phyloP scores from a whole-genome alignment of 768 basidiomycete species.

The Mycena rebaudengoi region DNA sequence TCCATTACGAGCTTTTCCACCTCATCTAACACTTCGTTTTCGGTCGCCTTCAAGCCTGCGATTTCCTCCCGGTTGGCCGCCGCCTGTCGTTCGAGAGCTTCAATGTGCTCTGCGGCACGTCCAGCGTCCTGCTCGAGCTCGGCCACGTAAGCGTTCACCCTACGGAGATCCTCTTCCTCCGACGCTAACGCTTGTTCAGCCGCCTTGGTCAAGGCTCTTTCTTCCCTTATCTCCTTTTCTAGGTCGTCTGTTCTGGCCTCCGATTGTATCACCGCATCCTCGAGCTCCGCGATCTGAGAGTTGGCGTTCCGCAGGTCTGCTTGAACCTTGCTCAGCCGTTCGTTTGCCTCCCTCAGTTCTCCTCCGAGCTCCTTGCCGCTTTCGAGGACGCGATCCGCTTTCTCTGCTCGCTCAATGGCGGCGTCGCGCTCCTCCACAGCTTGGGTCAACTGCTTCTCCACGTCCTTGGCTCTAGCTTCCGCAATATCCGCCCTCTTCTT shows the following conservation, averaged over 20 bases:
- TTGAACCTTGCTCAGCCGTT: conserved; percentile 61
- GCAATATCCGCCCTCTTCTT: conserved; percentile 54
- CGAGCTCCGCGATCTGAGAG: conserved; percentile 65
- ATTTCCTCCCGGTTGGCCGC: conserved; percentile 54
- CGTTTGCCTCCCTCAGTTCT: conserved; percentile 72
- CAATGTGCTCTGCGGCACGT: conserved; percentile 59
- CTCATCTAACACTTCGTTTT: conserved; percentile 58
- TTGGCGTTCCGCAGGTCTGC: conserved; percentile 69
- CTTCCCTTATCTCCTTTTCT: conserved; percentile 65
- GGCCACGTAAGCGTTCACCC: conserved; percentile 58
- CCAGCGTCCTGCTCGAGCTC: conserved; percentile 72
- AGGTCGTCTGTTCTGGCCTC: conserved; percentile 62
- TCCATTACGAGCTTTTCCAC: conserved; percentile 62
- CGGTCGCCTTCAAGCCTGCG: conserved; percentile 51
- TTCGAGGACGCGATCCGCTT: conserved; percentile 71
- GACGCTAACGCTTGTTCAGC: conserved; percentile 48
- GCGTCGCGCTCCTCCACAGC: conserved; percentile 61
- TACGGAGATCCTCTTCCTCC: conserved; percentile 55
- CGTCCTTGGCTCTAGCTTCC: conserved; percentile 55
- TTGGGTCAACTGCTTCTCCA: conserved; percentile 54
- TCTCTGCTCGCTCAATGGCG: conserved; percentile 65
- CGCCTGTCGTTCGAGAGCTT: conserved; percentile 65
- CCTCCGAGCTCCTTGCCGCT: conserved; percentile 74
- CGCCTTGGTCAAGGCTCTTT: conserved; percentile 49
- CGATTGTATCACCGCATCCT: conserved; percentile 64